Evolutionary conservation across 768 basidiomycete genomes (phyloP).

Genomic region (Pilatotrama ljubarskyi): DNA sequence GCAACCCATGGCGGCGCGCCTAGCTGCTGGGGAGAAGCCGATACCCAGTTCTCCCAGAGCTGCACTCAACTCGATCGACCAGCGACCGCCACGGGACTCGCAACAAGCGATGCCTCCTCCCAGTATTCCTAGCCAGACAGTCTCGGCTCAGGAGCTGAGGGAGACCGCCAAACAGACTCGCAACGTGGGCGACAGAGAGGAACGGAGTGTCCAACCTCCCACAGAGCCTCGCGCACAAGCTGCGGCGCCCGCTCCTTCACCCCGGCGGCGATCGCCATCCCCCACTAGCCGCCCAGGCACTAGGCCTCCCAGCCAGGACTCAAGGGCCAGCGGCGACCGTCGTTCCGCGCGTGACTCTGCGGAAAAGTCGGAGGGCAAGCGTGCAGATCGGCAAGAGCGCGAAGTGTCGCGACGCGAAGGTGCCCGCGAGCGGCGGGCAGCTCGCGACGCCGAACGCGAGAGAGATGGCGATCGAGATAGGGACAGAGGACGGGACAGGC

Average conservation of each 20-base stretch:
- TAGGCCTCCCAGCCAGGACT: slow-evolving; percentile 69
- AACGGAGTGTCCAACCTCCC: slow-evolving; percentile 32
- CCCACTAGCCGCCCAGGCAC: slow-evolving; percentile 68
- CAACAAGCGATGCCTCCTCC: slow-evolving; percentile 76
- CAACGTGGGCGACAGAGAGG: slow-evolving; percentile 38
- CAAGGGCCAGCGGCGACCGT: slow-evolving; percentile 69
- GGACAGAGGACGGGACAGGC: slow-evolving; percentile 32
- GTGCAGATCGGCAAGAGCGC: slow-evolving; percentile 49
- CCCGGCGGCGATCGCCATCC: slow-evolving; percentile 64
- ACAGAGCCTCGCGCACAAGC: slow-evolving; percentile 47
- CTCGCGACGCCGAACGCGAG: slow-evolving; percentile 27
- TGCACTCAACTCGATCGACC: neutral
- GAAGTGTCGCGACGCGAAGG: slow-evolving; percentile 30
- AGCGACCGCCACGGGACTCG: slow-evolving; percentile 26
- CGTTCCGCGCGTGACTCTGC: slow-evolving; percentile 49
- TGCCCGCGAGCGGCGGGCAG: slow-evolving; percentile 18
- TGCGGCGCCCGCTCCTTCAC: slow-evolving; percentile 51
- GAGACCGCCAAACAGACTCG: slow-evolving; percentile 72
- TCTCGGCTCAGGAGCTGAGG: slow-evolving; percentile 75
- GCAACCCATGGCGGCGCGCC: slow-evolving; percentile 13
- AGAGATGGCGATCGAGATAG: slow-evolving; percentile 26
- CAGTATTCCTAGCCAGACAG: slow-evolving; percentile 72
- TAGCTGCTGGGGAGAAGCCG: neutral
- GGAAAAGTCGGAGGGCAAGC: slow-evolving; percentile 51
- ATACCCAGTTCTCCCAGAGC: slow-evolving; percentile 16